Conservation (phyloP, 2,329 filamentous ascomycete species). For the Ceratocystis eucalypticola region DNA sequence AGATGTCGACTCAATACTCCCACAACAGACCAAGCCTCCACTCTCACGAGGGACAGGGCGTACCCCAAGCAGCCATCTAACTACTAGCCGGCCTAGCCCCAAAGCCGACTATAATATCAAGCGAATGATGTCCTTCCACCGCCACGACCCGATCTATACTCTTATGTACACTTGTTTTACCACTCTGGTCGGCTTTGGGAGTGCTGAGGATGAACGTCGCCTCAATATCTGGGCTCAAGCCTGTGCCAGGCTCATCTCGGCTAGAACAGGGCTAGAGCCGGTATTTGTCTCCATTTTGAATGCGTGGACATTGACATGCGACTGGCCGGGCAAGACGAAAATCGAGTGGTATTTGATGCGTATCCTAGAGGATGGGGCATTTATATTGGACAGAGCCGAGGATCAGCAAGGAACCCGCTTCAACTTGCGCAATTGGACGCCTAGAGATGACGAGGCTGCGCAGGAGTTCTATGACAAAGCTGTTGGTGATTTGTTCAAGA, state of each 20-base stretch:
- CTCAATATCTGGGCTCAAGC: conserved; percentile 80
- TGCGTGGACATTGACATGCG: conserved; percentile 71
- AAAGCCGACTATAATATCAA: conserved; percentile 47
- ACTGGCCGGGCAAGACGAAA: conserved; percentile 80
- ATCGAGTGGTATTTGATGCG: conserved; percentile 94
- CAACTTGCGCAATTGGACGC: conserved; percentile 58
- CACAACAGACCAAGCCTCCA: conserved; percentile 43
- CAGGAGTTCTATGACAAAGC: conserved; percentile 82
- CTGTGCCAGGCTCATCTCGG: conserved; percentile 68
- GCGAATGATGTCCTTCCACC: conserved; percentile 73
- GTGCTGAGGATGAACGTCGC: conserved; percentile 63
- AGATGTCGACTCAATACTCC: conserved; percentile 69
- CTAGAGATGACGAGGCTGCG: conserved; percentile 66
- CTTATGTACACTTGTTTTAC: conserved; percentile 83
- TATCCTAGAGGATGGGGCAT: conserved; percentile 82
- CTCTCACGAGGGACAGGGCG: conserved; percentile 33
- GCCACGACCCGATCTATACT: conserved; percentile 72
- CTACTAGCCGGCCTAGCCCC: conserved; percentile 22
- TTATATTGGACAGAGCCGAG: conserved; percentile 73
- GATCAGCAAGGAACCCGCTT: conserved; percentile 59
- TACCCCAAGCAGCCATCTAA: not conserved
- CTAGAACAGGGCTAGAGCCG: conserved; percentile 62
- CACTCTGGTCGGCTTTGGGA: conserved; percentile 69
- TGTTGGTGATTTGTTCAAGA: conserved; percentile 66
- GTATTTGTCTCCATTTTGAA: conserved; percentile 76